Percentiles rank a stretch among this genome's conserved stretches.
phyloP scores from a whole-genome alignment of 345 rosid genomes.

The Erysimum cheiranthoides region DNA sequence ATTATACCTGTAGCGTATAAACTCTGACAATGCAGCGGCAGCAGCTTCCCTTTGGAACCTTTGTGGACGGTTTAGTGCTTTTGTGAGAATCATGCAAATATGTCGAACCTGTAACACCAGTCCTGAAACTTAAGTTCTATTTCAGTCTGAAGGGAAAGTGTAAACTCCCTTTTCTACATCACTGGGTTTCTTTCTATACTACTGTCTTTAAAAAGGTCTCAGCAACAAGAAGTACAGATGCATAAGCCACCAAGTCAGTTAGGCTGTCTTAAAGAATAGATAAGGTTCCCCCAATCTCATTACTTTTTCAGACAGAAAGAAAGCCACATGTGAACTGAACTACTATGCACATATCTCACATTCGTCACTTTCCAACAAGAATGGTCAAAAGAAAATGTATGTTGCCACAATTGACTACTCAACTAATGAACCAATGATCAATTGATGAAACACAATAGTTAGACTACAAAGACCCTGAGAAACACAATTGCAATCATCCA shows the following conservation, averaged over 20 bases:
- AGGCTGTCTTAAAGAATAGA: conserved; percentile 13
- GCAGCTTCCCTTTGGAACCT: conserved; percentile 94
- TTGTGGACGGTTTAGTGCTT: conserved; percentile 70
- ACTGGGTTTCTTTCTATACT: background rate
- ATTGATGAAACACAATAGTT: conserved; percentile 21
- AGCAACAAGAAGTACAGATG: conserved; percentile 6
- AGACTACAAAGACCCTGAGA: conserved; percentile 13
- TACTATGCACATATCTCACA: conserved; percentile 20
- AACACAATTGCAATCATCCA: conserved; percentile 26
- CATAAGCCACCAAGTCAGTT: background rate
- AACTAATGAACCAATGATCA: conserved; percentile 27
- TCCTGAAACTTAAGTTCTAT: conserved; percentile 30
- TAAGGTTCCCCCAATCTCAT: background rate
- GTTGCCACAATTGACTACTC: conserved; percentile 13
- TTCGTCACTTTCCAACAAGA: conserved; percentile 28
- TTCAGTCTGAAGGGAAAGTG: conserved; percentile 25
- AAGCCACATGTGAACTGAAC: conserved; percentile 7
- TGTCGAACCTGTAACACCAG: conserved; percentile 67
- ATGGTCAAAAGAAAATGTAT: conserved; percentile 21
- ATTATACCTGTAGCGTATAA: conserved; percentile 80
- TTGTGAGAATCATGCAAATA: conserved; percentile 75
- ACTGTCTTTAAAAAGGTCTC: conserved; percentile 8
- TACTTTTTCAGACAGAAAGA: conserved; percentile 5
- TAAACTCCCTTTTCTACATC: conserved; percentile 19
- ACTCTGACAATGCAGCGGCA: conserved; percentile 95